These are phyloP conservation scores for Claviceps fusiformis DNA, from an alignment of 2,329 filamentous ascomycete species.

Conservation along the genomic window DNA sequence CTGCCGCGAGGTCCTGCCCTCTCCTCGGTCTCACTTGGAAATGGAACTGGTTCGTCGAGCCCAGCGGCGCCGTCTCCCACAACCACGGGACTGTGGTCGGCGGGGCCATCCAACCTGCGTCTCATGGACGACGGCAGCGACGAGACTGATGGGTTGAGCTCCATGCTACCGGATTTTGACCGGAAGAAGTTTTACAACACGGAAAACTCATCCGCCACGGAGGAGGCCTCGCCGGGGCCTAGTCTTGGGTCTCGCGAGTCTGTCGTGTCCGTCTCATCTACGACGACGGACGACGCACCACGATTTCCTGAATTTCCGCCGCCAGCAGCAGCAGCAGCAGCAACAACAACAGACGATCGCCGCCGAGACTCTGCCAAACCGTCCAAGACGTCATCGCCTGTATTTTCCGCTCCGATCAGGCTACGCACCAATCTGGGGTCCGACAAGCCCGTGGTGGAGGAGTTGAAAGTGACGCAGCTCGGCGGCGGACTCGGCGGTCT, in stretches of 20 bases:
- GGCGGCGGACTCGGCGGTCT: conserved; percentile 27
- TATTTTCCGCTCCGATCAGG: conserved; percentile 23
- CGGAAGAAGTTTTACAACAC: conserved; percentile 19
- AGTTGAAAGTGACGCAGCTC: conserved; percentile 20
- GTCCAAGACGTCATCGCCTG: conserved; percentile 11
- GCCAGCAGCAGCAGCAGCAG: conserved; percentile 5
- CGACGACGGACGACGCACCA: conserved; percentile 6
- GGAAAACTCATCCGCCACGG: background rate
- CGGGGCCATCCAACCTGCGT: conserved; percentile 26
- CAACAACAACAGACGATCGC: background rate
- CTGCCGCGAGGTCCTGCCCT: conserved; percentile 8
- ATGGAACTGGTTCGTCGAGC: conserved; percentile 7
- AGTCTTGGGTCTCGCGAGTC: background rate
- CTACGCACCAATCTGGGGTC: conserved; percentile 19
- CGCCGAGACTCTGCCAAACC: conserved; percentile 2
- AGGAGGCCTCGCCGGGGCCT: background rate
- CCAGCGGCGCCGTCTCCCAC: conserved; percentile 12
- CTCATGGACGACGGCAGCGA: conserved; percentile 32
- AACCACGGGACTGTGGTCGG: conserved; percentile 20
- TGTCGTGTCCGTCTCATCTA: background rate
- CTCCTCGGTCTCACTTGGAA: conserved; percentile 6
- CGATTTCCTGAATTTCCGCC: background rate
- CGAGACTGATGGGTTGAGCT: conserved; percentile 34
- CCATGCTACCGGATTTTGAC: conserved; percentile 39
- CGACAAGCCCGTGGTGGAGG: conserved; percentile 16